These are phyloP conservation scores for Umbelopsis sp. DNA, from an alignment of 192 early-diverging fungal species.

Conservation along the genomic window DNA sequence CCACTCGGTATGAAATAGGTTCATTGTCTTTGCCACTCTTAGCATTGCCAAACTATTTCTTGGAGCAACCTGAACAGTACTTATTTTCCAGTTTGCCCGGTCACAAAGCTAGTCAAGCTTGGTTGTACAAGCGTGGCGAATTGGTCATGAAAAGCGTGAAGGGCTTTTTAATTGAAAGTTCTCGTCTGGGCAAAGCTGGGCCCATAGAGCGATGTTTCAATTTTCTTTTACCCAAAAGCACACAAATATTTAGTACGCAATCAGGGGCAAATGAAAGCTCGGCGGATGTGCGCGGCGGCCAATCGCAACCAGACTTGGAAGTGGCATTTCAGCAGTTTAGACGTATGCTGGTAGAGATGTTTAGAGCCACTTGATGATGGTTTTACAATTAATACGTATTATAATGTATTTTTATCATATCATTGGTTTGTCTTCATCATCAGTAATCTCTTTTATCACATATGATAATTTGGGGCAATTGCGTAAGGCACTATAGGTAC, in stretches of 20 bases:
- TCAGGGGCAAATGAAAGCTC: constrained; percentile 37
- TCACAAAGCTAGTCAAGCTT: constrained; percentile 30
- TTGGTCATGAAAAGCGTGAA: constrained; percentile 54
- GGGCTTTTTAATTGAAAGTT: constrained; percentile 58
- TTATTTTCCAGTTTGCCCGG: constrained; percentile 18
- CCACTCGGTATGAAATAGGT: constrained; percentile 64
- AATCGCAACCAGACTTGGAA: constrained; percentile 31
- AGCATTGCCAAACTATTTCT: constrained; percentile 55
- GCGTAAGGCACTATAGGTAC: too few species aligned
- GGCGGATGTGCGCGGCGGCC: constrained; percentile 10
- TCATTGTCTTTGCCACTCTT: constrained; percentile 67
- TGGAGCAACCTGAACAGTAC: constrained; percentile 30
- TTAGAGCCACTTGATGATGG: constrained; percentile 45
- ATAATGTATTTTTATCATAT: constrained; percentile 16
- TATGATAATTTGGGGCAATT: too few species aligned
- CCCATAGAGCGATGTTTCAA: constrained; percentile 51
- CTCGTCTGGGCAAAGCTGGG: constrained; percentile 47
- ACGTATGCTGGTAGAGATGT: constrained; percentile 45
- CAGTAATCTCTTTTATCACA: too few species aligned
- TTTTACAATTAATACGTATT: not conserved
- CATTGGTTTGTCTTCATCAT: not conserved
- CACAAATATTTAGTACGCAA: constrained; percentile 13
- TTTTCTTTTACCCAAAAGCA: constrained; percentile 53
- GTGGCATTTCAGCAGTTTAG: constrained; percentile 49
- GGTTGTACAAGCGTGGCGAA: constrained; percentile 52